Evolutionary conservation across 306 rosid genomes (phyloP).

Genomic region (Mimosa bimucronata): DNA sequence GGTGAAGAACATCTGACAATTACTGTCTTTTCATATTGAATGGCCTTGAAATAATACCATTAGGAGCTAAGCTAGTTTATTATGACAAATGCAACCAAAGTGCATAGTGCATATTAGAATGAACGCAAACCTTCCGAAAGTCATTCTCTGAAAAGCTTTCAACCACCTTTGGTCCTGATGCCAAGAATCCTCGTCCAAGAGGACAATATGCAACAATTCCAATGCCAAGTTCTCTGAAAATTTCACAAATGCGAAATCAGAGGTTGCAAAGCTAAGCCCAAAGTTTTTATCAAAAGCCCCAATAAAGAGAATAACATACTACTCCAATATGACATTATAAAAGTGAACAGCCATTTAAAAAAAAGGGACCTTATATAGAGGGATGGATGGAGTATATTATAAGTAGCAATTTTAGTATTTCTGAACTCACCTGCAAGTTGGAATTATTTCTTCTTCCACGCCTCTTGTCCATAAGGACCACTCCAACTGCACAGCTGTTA

Average conservation of each 20-base stretch:
- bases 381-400: too few species aligned
- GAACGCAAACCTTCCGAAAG: conserved; percentile 52
- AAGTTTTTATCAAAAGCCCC: background rate
- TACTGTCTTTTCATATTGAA: background rate
- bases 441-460: conserved; percentile 59
- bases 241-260: background rate
- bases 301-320: too few species aligned
- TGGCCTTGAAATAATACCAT: background rate
- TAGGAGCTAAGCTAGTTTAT: background rate
- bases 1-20: background rate
- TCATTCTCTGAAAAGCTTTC: conserved; percentile 39
- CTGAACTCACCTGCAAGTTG: conserved; percentile 55
- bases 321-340: too few species aligned
- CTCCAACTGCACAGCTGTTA: conserved; percentile 61
- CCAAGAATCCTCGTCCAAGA: conserved; percentile 67
- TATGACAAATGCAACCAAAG: background rate
- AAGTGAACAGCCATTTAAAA: too few species aligned
- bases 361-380: too few species aligned
- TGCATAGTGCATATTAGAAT: background rate
- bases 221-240: conserved; percentile 58
- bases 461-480: conserved; percentile 71
- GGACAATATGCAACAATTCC: conserved; percentile 75
- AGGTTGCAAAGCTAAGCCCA: background rate
- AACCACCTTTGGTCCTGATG: conserved; percentile 48
- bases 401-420: background rate